Evolutionary conservation across 352 stramenopile species (phyloP), one percentile per base, ranked within the genome.

Genomic region (Phytophthora pluvialis): DNA sequence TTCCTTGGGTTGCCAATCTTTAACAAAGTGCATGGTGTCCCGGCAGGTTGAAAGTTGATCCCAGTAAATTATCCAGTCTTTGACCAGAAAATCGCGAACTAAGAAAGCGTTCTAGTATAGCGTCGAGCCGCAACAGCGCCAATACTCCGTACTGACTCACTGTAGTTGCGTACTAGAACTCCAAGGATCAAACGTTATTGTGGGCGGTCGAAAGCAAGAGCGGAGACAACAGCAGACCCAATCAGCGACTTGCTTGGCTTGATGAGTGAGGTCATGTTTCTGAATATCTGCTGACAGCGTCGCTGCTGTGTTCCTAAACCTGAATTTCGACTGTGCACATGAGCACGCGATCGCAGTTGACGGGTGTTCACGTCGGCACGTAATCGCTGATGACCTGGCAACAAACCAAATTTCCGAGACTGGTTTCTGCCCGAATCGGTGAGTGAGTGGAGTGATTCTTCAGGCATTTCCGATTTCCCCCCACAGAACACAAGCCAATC

Each of bases 331-430:
- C 31, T 42, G 47, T 28, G 6, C 40, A 36, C 33, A 32, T 10
- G 9, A 47, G 53, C 53, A 61, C 54, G 54, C 54, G 21, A 62
- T 62, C 54, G 42, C 11, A 47, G 54, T 62, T 62, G 54, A 62
- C 54, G 54, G 25, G 11, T 47, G 26, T 59, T 57, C 35, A 29
- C 26, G 7, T 33, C 32, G 4, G 35, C 33, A 56, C 55, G 55
- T 56, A 63, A 56, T 56, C 55, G 44, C 2, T 39, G 44, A 63
- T 63, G 45, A 42, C 55, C 21, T 21, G 11, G 15, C 9, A 5
- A 31, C 39, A 42, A 47, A 45, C 7, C 40, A 60, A 43, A 16
- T 12, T 16, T 3, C n/a, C 8, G 4, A 3, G 46, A 25, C 33
- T 46, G 33, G 35, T 46, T 12, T 40, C 4, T 59, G 11, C 26